These are phyloP conservation scores for Zygnema cylindricum DNA, from an alignment of 139 green algal species.

Conservation along the genomic window DNA sequence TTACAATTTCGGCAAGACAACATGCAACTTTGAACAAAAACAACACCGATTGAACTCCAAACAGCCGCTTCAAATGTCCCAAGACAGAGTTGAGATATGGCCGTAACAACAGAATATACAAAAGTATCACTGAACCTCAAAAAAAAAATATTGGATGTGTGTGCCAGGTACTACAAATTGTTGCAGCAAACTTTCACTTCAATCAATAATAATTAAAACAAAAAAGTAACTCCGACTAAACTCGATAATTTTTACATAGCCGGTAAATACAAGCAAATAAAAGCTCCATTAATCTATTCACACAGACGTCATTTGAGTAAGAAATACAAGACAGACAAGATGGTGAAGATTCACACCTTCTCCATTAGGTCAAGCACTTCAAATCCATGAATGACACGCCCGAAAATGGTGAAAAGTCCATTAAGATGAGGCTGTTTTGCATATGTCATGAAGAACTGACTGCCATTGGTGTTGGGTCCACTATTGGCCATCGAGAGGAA, in stretches of 20 bases:
- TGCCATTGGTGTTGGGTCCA: conserved; percentile 74
- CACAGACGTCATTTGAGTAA: background rate
- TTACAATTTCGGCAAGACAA: too few relatives aligned
- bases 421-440: conserved; percentile 91
- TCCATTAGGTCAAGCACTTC: conserved; percentile 95
- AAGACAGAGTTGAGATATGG: too few relatives aligned
- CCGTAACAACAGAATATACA: too few relatives aligned
- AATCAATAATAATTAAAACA: too few relatives aligned
- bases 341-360: conserved; percentile 67
- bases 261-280: background rate
- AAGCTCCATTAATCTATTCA: background rate
- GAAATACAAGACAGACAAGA: background rate
- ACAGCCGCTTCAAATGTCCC: too few relatives aligned
- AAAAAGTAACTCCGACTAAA: background rate
- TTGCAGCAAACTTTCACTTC: too few relatives aligned
- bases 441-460: conserved; percentile 98
- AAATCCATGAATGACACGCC: conserved; percentile 93
- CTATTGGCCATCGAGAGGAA: conserved; percentile 97
- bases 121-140: too few relatives aligned
- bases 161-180: too few relatives aligned
- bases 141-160: too few relatives aligned
- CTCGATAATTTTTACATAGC: background rate
- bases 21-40: too few relatives aligned
- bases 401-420: conserved; percentile 86
- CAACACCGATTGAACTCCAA: too few relatives aligned